A percentile compares a stretch with the other conserved stretches of the same genome.
Evolutionary conservation across 192 early-diverging fungal genomes (phyloP).

Genomic region (Lobosporangium transversale): DNA sequence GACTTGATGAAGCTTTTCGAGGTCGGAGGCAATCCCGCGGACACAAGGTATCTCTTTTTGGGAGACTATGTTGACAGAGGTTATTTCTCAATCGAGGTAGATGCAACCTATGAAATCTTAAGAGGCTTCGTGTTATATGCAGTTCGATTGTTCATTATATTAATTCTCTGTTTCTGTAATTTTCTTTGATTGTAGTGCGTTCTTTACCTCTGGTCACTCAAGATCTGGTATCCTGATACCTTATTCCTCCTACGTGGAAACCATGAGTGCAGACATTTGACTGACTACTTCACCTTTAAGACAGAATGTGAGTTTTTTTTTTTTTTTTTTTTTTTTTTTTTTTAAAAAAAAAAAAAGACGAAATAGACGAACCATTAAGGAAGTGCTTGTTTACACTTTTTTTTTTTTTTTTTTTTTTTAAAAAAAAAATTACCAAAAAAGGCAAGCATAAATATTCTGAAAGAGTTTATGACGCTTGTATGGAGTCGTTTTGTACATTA

Average conservation of each 20-base stretch:
- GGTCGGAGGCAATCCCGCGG: constrained; percentile 92
- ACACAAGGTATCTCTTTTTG: constrained; percentile 91
- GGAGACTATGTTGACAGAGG: constrained; percentile 98
- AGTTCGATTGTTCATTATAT: too few species aligned
- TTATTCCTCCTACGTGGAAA: constrained; percentile 94
- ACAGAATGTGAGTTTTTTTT: constrained; percentile 80
- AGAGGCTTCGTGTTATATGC: too few species aligned
- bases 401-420: too few species aligned
- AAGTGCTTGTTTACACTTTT: too few species aligned
- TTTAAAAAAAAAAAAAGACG: too few species aligned
- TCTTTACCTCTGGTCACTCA: constrained; percentile 89
- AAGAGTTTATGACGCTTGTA: constrained; percentile 88
- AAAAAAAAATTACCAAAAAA: too few species aligned
- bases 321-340: neutral
- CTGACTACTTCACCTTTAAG: constrained; percentile 98
- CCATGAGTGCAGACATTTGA: constrained; percentile 97
- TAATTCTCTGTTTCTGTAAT: neutral
- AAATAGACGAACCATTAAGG: neutral
- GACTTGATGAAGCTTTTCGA: constrained; percentile 99
- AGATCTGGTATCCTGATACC: constrained; percentile 90
- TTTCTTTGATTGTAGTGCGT: constrained; percentile 71
- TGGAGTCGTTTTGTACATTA: constrained; percentile 91
- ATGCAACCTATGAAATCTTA: too few species aligned
- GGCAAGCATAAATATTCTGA: constrained; percentile 96
- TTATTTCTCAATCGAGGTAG: constrained; percentile 96